Evolutionary conservation across 768 basidiomycete species (phyloP).

Genomic region (Leccinum boreale): DNA sequence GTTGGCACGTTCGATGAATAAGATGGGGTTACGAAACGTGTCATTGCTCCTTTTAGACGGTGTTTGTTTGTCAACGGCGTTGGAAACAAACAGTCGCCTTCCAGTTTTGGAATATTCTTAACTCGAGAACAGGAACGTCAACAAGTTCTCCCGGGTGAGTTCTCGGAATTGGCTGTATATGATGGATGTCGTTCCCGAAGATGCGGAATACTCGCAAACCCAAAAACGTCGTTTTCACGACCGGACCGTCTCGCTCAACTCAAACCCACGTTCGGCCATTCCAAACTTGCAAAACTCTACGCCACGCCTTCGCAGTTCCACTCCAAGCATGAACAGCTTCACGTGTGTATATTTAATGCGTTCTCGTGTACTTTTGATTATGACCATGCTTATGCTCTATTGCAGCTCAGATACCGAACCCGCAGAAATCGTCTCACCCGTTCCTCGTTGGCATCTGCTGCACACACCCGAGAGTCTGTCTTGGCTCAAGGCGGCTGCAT

Average conservation of each 20-base stretch:
- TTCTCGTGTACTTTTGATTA: background rate
- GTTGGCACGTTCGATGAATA: too few relatives aligned
- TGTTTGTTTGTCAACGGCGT: constrained; percentile 5
- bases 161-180: background rate
- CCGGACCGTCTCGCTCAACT: constrained; percentile 16
- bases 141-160: background rate
- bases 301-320: constrained; percentile 17
- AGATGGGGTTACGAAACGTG: too few relatives aligned
- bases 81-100: constrained; percentile 17
- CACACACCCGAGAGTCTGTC: constrained; percentile 57
- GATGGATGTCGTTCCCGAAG: constrained; percentile 19
- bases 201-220: constrained; percentile 5
- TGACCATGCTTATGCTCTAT: background rate
- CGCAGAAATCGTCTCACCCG: constrained; percentile 56
- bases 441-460: constrained; percentile 63
- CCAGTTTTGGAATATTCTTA: constrained; percentile 4
- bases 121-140: background rate
- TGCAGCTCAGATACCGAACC: constrained; percentile 27
- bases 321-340: constrained; percentile 10
- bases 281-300: constrained; percentile 6
- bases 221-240: background rate
- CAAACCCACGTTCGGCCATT: constrained; percentile 2
- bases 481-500: constrained; percentile 50
- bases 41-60: background rate
- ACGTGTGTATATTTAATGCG: constrained; percentile 8